Base-by-base conservation (phyloP, 2,329 filamentous ascomycete species). In the Fusarium phyllophilum region DNA sequence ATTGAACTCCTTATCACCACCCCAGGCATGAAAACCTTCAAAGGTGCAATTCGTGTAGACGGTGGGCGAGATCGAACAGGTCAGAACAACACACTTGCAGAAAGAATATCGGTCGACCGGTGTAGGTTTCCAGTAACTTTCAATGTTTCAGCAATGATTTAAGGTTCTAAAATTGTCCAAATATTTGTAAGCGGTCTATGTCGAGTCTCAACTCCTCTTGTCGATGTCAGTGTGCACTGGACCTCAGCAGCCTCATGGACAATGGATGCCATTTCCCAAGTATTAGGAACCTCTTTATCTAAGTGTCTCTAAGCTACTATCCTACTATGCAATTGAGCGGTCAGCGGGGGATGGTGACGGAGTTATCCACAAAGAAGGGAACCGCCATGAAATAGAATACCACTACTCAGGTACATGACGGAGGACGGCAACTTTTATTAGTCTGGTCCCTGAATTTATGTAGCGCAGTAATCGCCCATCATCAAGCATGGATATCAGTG, bases 391-490 rank as follows among this genome's bases (percentile, higher is more conserved):
- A 59, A 66, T 55, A 70, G 20, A 65, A 41, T 39, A 38, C 22
- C 34, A 65, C 29, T 42, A 38, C 44, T 33, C 31, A 42, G 24
- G 34, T 49, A 63, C 39, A 62, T 42, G 41, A 34, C 48, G 46
- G 66, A 46, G n/a, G 41, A 38, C 29, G 31, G 33, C 61, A 41
- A 44, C 49, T 66, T 42, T 66, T 70, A 42, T 66, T 70, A 59
- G 66, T 66, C 52, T 70, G 66, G 59, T 66, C 67, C 67, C 67
- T 70, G 66, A 29, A 66, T 70, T 70, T 70, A 59, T 69, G 46
- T 39, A 42, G 67, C 38, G 22, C 55, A 48, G 29, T 55, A 62
- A 61, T 49, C 39, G 42, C 17, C 66, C 56, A 57, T 42, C 13
- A 62, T 42, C 13, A 62, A 55, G 52, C 66, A 70, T 70, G 67